phyloP scores from a whole-genome alignment of 306 rosid species.

The Leucaena leucocephala region DNA sequence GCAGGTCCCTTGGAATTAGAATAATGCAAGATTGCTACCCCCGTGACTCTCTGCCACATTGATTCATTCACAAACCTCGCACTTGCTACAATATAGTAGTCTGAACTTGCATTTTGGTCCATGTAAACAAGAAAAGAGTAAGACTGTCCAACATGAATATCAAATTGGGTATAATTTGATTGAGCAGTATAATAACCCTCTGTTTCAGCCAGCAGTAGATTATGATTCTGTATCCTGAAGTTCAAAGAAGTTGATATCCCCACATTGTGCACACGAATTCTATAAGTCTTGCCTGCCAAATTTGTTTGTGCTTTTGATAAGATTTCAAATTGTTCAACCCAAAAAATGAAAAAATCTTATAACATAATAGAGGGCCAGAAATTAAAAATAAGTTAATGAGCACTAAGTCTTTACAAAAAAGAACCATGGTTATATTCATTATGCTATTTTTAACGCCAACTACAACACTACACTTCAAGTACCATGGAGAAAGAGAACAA shows the following conservation, averaged over 20 bases:
- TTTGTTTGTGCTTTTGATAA: slow-evolving; percentile 17
- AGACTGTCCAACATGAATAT: slow-evolving; percentile 91
- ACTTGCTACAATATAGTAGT: slow-evolving; percentile 90
- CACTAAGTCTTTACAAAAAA: not conserved
- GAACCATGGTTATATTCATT: not conserved
- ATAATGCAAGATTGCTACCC: slow-evolving; percentile 84
- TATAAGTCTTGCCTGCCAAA: slow-evolving; percentile 81
- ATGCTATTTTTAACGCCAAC: not conserved
- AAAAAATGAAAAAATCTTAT: not conserved
- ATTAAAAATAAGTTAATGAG: not conserved
- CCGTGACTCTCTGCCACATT: slow-evolving; percentile 80
- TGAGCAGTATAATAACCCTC: slow-evolving; percentile 76
- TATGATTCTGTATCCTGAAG: slow-evolving; percentile 81
- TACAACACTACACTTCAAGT: not conserved
- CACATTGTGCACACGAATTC: slow-evolving; percentile 81
- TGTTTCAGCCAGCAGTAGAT: slow-evolving; percentile 69
- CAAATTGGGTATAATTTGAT: slow-evolving; percentile 67
- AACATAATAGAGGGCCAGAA: not conserved
- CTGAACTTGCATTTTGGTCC: slow-evolving; percentile 92
- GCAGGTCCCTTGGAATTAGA: slow-evolving; percentile 80
- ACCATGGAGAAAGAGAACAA: not conserved
- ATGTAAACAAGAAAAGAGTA: slow-evolving; percentile 73
- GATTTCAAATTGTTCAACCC: not conserved
- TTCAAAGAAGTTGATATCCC: slow-evolving; percentile 81
- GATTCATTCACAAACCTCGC: slow-evolving; percentile 91